Evolutionary conservation across 495 filamentous ascomycete genomes (phyloP).

Genomic region (Aspergillus campestris): DNA sequence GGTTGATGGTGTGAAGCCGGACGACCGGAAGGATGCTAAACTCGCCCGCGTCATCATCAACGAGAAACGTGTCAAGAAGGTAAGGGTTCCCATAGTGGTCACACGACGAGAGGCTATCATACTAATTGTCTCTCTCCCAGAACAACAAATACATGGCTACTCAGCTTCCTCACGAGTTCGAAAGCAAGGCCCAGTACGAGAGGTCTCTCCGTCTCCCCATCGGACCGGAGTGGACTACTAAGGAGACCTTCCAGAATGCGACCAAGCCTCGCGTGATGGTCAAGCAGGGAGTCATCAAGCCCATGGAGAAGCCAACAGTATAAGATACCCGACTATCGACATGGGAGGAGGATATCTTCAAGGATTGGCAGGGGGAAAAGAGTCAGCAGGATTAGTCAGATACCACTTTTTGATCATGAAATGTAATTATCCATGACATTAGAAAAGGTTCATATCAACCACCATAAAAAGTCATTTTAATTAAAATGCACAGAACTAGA

Average conservation of each 20-base stretch:
- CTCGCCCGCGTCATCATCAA: slow-evolving; percentile 82
- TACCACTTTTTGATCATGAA: too few relatives aligned
- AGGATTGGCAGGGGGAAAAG: not conserved
- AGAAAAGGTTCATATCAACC: too few relatives aligned
- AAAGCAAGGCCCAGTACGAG: slow-evolving; percentile 84
- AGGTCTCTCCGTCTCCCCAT: slow-evolving; percentile 76
- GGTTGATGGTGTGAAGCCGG: slow-evolving; percentile 65
- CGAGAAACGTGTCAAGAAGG: slow-evolving; percentile 87
- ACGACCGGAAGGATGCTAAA: slow-evolving; percentile 72
- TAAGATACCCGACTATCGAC: slow-evolving; percentile 16
- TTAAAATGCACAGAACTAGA: too few relatives aligned
- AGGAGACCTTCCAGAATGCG: slow-evolving; percentile 78
- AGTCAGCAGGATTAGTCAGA: too few relatives aligned
- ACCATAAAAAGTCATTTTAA: too few relatives aligned
- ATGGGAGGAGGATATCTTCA: not conserved
- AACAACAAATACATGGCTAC: slow-evolving; percentile 82
- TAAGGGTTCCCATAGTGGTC: slow-evolving; percentile 26
- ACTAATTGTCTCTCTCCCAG: slow-evolving; percentile 29
- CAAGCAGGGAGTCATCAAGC: slow-evolving; percentile 86
- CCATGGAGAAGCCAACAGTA: slow-evolving; percentile 71
- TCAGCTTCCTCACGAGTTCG: slow-evolving; percentile 76
- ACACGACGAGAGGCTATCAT: slow-evolving; percentile 18
- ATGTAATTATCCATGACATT: too few relatives aligned
- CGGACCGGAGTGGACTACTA: slow-evolving; percentile 91
- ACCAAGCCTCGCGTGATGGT: slow-evolving; percentile 89